These are phyloP conservation scores for Penicillium sp. DNA, from an alignment of 2,329 filamentous ascomycete species.

Conservation along the genomic window DNA sequence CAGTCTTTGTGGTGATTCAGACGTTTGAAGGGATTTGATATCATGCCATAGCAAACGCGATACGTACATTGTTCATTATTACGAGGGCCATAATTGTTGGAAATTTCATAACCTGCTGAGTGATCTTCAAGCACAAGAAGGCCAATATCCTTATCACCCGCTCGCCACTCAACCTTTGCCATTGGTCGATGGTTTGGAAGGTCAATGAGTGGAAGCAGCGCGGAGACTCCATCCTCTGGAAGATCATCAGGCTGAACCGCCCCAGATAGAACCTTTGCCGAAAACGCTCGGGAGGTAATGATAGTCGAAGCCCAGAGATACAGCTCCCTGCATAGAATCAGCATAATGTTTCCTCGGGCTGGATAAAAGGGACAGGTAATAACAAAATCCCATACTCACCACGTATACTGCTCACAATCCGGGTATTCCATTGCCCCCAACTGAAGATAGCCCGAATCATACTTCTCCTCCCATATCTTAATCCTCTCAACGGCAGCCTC, in stretches of 20 bases:
- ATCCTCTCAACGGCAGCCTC: slow-evolving; percentile 36
- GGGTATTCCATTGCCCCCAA: slow-evolving; percentile 36
- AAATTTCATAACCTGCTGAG: slow-evolving; percentile 54
- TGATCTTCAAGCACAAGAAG: slow-evolving; percentile 45
- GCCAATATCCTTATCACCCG: slow-evolving; percentile 39
- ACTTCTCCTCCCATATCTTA: slow-evolving; percentile 40
- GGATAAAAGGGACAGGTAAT: neutral
- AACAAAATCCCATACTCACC: slow-evolving; percentile 29
- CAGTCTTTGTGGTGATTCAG: neutral
- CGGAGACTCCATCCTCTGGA: slow-evolving; percentile 61
- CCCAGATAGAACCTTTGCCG: slow-evolving; percentile 44
- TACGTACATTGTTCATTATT: slow-evolving; percentile 65
- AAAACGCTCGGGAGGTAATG: slow-evolving; percentile 47
- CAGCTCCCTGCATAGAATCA: slow-evolving; percentile 37
- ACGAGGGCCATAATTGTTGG: slow-evolving; percentile 74
- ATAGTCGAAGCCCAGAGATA: slow-evolving; percentile 50
- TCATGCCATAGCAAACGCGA: neutral
- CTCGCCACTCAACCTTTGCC: slow-evolving; percentile 60
- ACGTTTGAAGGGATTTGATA: no score
- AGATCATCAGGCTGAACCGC: slow-evolving; percentile 40
- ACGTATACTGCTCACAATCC: slow-evolving; percentile 38
- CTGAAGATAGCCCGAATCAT: slow-evolving; percentile 31
- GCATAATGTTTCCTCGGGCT: neutral
- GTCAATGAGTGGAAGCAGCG: slow-evolving; percentile 70
- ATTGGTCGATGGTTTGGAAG: slow-evolving; percentile 69